Conservation (phyloP, 192 early-diverging fungal genomes). For the Polychytrium aggregatum region DNA sequence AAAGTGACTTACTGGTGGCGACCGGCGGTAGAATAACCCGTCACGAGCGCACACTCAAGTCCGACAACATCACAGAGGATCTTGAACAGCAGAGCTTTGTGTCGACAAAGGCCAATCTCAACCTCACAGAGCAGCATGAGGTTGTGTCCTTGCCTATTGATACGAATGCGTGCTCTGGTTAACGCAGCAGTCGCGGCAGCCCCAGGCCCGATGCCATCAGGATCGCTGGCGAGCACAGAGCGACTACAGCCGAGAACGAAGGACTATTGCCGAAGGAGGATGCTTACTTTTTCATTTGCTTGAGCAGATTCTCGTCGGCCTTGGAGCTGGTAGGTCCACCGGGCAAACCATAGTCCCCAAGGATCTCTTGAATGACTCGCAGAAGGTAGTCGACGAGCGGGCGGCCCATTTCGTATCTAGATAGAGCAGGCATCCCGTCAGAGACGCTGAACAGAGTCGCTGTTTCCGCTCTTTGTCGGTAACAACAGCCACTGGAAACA, state of each 20-base stretch:
- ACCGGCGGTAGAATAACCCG: constrained; percentile 34
- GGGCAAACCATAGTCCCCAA: constrained; percentile 36
- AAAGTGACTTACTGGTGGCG: constrained; percentile 28
- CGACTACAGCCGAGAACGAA: too few species aligned
- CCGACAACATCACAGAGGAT: constrained; percentile 30
- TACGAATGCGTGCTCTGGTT: neutral
- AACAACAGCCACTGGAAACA: too few species aligned
- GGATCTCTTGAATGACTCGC: constrained; percentile 15
- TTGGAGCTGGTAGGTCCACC: constrained; percentile 26
- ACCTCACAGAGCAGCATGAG: constrained; percentile 32
- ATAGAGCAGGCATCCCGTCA: too few species aligned
- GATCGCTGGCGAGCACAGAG: too few species aligned
- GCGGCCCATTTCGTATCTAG: too few species aligned
- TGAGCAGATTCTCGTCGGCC: constrained; percentile 23
- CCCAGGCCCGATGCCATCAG: too few species aligned
- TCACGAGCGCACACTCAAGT: constrained; percentile 34
- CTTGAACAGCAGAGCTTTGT: constrained; percentile 42
- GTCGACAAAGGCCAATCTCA: constrained; percentile 32
- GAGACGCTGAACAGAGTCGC: too few species aligned
- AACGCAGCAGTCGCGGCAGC: too few species aligned
- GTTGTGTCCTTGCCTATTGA: constrained; percentile 33
- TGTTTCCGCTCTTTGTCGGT: too few species aligned
- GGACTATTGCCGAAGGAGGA: too few species aligned
- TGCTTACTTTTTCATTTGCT: constrained; percentile 25
- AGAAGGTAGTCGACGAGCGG: constrained; percentile 31